Percentiles rank a stretch among this genome's conserved stretches.
phyloP scores from a whole-genome alignment of 192 early-diverging fungal species.

The Podochytrium sp. region DNA sequence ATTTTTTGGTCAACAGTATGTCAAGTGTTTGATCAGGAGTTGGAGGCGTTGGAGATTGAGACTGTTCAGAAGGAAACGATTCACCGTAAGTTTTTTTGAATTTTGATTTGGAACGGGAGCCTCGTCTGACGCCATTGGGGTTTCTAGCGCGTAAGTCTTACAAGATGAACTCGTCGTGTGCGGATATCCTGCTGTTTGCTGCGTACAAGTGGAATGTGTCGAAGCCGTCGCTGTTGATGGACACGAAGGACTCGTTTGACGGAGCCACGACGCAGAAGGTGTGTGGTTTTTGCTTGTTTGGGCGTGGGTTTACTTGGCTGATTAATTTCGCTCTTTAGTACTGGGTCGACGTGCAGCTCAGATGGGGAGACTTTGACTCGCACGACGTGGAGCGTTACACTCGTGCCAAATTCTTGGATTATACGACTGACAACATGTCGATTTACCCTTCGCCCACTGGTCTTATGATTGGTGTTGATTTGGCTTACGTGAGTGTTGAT shows the following conservation, averaged over 20 bases:
- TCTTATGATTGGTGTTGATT: conserved; percentile 95
- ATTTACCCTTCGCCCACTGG: conserved; percentile 99
- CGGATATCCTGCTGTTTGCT: conserved; percentile 93
- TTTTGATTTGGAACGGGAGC: neutral
- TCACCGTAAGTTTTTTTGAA: conserved; percentile 57
- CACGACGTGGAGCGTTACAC: conserved; percentile 99
- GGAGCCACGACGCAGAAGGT: conserved; percentile 90
- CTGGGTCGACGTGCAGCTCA: conserved; percentile 98
- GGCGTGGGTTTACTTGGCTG: conserved; percentile 56
- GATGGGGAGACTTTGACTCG: conserved; percentile 99
- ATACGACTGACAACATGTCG: conserved; percentile 97
- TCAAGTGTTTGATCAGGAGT: conserved; percentile 97
- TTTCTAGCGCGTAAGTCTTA: conserved; percentile 86
- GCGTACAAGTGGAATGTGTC: conserved; percentile 99
- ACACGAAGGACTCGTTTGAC: conserved; percentile 94
- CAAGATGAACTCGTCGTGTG: conserved; percentile 97
- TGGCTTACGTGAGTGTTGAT: conserved; percentile 80
- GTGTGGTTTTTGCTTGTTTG: neutral
- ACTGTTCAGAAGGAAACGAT: conserved; percentile 99
- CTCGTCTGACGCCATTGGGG: neutral
- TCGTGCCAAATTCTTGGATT: conserved; percentile 96
- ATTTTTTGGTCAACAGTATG: conserved; percentile 38
- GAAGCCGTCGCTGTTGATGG: conserved; percentile 89
- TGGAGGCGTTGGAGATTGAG: conserved; percentile 96
- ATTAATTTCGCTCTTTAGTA: conserved; percentile 43